Percentiles rank a stretch among this genome's conserved stretches.
phyloP scores from a whole-genome alignment of 495 filamentous ascomycete species.

The Glonium stellatum region DNA sequence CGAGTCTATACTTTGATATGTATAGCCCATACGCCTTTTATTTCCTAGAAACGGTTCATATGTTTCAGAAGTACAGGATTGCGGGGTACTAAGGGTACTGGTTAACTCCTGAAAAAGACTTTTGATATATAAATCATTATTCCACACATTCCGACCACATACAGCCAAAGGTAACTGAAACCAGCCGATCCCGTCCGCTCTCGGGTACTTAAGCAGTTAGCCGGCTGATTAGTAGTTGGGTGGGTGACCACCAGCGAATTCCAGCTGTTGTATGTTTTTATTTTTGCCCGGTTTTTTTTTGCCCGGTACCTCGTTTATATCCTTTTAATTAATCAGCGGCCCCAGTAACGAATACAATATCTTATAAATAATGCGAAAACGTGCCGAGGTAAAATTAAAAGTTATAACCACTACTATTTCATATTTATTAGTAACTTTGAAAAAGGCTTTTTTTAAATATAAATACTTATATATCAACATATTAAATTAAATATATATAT shows the following conservation, averaged over 20 bases:
- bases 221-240: slow-evolving; percentile 6
- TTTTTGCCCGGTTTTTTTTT: slow-evolving; percentile 1
- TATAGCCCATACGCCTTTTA: background rate
- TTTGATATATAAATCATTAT: background rate
- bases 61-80: background rate
- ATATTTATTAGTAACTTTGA: no score
- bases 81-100: background rate
- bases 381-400: no score
- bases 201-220: slow-evolving; percentile 28
- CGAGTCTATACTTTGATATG: background rate
- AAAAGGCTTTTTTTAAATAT: no score
- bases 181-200: slow-evolving; percentile 22
- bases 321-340: no score
- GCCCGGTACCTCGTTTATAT: no score
- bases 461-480: no score
- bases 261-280: slow-evolving; percentile 34
- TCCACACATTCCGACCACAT: background rate
- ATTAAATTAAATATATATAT: no score
- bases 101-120: background rate
- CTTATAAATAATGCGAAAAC: no score
- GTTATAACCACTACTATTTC: no score
- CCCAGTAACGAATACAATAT: no score
- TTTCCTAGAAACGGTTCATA: background rate
- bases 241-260: slow-evolving; percentile 36
- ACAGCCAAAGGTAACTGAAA: slow-evolving; percentile 4